These are phyloP conservation scores for Colletotrichum sp. DNA, from an alignment of 2,329 filamentous ascomycete genomes.

Conservation along the genomic window DNA sequence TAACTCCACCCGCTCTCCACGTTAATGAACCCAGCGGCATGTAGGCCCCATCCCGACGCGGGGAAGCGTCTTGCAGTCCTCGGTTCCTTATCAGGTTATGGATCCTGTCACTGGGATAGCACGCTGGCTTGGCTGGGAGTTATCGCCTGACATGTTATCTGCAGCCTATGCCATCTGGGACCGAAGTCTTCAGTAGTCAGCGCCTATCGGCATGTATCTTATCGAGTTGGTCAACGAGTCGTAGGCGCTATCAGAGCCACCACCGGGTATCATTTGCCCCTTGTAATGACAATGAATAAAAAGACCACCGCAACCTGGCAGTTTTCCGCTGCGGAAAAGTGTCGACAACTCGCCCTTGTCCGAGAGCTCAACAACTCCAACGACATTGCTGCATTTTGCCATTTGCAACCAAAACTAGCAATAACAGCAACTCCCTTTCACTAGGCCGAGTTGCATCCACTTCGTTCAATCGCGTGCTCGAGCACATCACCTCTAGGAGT, in stretches of 20 bases:
- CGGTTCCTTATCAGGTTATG: slow-evolving; percentile 7
- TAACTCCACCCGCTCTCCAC: slow-evolving; percentile 6
- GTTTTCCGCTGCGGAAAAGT: not conserved
- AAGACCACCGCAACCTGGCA: not conserved
- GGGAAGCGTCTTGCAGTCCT: not conserved
- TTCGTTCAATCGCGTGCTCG: not conserved
- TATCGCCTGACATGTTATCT: slow-evolving; percentile 10
- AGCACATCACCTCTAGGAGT: not conserved
- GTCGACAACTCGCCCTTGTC: not conserved
- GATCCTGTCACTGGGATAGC: not conserved
- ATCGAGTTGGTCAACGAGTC: not conserved
- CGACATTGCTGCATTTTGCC: not conserved
- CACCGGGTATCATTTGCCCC: not conserved
- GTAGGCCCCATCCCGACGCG: not conserved
- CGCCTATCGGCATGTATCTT: not conserved
- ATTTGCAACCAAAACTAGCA: not conserved
- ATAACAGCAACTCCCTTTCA: not conserved
- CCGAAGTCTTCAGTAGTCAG: not conserved
- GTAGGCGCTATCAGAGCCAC: not conserved
- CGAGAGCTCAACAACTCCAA: not conserved
- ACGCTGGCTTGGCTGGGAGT: not conserved
- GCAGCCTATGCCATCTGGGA: not conserved
- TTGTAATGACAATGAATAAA: not conserved
- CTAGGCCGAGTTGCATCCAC: not conserved
- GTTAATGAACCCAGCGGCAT: not conserved